Percentiles rank a stretch among this genome's conserved stretches.
Conservation (phyloP, 768 basidiomycete species). For the Cyathus striatus region DNA sequence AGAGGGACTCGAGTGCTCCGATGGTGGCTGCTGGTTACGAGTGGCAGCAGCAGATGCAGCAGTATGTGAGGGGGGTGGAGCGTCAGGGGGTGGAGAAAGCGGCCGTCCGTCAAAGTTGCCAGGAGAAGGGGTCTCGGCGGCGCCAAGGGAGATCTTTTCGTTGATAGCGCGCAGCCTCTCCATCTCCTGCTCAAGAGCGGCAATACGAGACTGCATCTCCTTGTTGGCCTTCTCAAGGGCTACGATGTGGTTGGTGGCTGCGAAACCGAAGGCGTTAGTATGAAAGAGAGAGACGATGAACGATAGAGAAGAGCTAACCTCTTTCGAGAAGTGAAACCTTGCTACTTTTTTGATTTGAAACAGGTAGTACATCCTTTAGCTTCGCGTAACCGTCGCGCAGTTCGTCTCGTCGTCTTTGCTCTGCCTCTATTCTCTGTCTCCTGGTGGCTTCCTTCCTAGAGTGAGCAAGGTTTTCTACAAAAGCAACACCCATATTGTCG, state of each 20-base stretch:
- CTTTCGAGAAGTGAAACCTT: slow-evolving; percentile 86
- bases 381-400: slow-evolving; percentile 86
- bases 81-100: slow-evolving; percentile 63
- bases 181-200: slow-evolving; percentile 63
- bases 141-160: slow-evolving; percentile 76
- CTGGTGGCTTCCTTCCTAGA: slow-evolving; percentile 82
- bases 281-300: slow-evolving; percentile 7
- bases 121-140: slow-evolving; percentile 53
- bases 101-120: slow-evolving; percentile 46
- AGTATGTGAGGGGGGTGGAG: slow-evolving; percentile 31
- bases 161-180: slow-evolving; percentile 67
- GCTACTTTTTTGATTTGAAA: slow-evolving; percentile 87
- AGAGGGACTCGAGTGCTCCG: slow-evolving; percentile 57
- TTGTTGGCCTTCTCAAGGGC: slow-evolving; percentile 69
- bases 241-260: slow-evolving; percentile 79
- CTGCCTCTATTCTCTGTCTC: slow-evolving; percentile 83
- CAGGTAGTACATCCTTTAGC: slow-evolving; percentile 81
- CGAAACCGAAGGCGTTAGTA: slow-evolving; percentile 6
- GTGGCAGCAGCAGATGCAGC: slow-evolving; percentile 46
- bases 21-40: slow-evolving; percentile 58
- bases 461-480: slow-evolving; percentile 68
- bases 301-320: slow-evolving; percentile 42
- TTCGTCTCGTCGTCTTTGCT: slow-evolving; percentile 85
- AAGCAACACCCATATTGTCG: slow-evolving; percentile 67
- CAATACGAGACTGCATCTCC: slow-evolving; percentile 65